These are phyloP conservation scores for Trypanosoma cruzi DNA, from an alignment of 208 protist genomes.

Conservation along the genomic window DNA sequence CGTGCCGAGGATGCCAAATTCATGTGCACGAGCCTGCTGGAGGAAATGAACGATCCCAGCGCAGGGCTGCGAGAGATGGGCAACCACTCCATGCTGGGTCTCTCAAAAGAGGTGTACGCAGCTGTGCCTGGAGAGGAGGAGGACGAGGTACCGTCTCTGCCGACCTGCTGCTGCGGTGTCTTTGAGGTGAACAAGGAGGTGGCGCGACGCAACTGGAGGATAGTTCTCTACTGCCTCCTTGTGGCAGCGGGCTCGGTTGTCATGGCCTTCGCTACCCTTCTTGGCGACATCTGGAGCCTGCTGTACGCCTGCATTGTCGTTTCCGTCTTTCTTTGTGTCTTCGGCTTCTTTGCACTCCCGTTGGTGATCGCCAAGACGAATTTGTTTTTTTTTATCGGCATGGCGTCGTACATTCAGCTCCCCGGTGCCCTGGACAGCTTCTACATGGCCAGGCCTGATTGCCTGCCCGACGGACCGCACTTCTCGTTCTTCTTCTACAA, in stretches of 20 bases:
- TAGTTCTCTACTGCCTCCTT: conserved; percentile 50
- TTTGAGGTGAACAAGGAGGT: conserved; percentile 73
- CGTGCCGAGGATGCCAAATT: conserved; percentile 42
- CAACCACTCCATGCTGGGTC: neutral
- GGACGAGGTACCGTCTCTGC: conserved; percentile 24
- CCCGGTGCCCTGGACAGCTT: no score
- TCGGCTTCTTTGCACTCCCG: conserved; percentile 67
- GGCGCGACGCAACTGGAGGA: conserved; percentile 45
- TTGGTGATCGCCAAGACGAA: conserved; percentile 69
- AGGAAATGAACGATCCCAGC: neutral
- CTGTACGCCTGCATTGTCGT: no score
- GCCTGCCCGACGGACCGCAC: no score
- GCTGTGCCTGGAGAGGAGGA: no score
- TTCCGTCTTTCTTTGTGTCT: conserved; percentile 33
- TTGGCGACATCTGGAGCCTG: conserved; percentile 35
- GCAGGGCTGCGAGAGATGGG: neutral
- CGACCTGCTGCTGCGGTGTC: conserved; percentile 37
- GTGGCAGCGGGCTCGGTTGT: conserved; percentile 47
- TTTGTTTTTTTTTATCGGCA: conserved; percentile 61
- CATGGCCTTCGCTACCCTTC: conserved; percentile 47
- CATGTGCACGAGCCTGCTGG: conserved; percentile 27
- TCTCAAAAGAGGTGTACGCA: no score
- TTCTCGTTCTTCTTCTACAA: no score
- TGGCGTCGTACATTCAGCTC: conserved; percentile 59
- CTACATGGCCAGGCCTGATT: no score